Base-by-base conservation (phyloP, 768 basidiomycete genomes). In the Boletus pseudopeckii region DNA sequence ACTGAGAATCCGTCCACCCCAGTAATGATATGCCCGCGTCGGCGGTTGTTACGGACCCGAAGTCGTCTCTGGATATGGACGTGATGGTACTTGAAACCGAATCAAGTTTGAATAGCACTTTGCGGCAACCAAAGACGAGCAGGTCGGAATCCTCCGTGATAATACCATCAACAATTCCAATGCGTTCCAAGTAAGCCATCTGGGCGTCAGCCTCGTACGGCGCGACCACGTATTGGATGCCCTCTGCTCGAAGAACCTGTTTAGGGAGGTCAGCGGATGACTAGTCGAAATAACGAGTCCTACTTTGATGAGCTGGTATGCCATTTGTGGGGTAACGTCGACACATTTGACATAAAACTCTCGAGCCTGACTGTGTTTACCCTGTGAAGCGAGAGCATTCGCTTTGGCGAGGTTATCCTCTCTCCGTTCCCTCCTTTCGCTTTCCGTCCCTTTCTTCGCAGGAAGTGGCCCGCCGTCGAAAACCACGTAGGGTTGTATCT, bases 141-240 rank as follows among this genome's bases (percentile, higher is more conserved):
- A 99, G 78, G 70, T 99, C 97, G 0, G 95, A 98, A 72, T 98
- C 97, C 72, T 99, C 97, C 2, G 97, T 98, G 60, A 99, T 81
- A 69, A 99, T 87, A 3, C 86, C 97, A 67, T 95, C 88, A 38
- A 93, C 90, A 33, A 90, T 63, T 17, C 92, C 92, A 40, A 76
- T 69, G 45, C 82, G 82, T 66, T 98, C 97, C 41, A 99, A 81
- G 71, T 88, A 98, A 42, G 92, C 88, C 52, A 99, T 81, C 70
- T 99, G 97, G 1, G 97, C 93, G 64, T 99, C 97, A 1, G 97
- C 97, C 76, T 99, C 97, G 70, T 98, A 99, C 0, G 97, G 97
- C 5, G 97, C 96, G 17, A 98, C 97, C 37, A 98, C 76, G 66
- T 96, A 97, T 18, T 80, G 68, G 8, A 98, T 81, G 17, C 74